Base-by-base conservation (phyloP, 805 yeast species). In the Lachancea kluyveri region DNA sequence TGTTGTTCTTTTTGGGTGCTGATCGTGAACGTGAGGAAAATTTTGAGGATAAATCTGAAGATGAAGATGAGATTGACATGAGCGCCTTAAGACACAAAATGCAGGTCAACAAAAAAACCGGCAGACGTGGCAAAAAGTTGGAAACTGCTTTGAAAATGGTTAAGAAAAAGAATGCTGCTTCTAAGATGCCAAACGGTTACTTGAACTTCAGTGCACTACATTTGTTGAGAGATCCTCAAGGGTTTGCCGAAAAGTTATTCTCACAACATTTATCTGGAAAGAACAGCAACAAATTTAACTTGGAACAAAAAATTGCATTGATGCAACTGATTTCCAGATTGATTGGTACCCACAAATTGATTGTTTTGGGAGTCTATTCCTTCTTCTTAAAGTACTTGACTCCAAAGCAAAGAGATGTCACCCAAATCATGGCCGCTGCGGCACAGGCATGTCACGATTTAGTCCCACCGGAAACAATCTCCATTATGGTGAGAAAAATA, bases 401-500 rank as follows among this genome's bases (percentile, higher is more conserved):
- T 2, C 97, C 98, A 29, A 90, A 90, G 57, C 97, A 92, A 61
- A 67, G 76, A 36, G 82, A 90, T 46, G 99, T 92, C 26, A 92
- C 99, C 0, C 94, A 86, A 57, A 79, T 92, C 43, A 75, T 92
- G 85, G 97, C 98, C 6, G 95, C 97, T 4, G 70, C 84, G 28
- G 99, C 98, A 0, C 98, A 92, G 65, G 86, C 97, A 0, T 74
- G 94, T 17, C 99, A 92, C 55, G 97, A 92, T 51, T 67, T 92
- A 50, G 96, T 92, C 6, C 99, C 99, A 16, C 98, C 99, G 5
- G 99, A 92, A 56, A 75, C 78, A 10, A 72, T 92, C 39, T 65
- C 71, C 26, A 79, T 79, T 30, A 77, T 92, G 45, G 79, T 92
- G 7, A 74, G 95, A 36, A 92, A 90, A 54, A 77, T 92, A 43